These are phyloP conservation scores for Wickerhamomyces rabaulensis DNA, from an alignment of 805 yeast species.

Conservation along the genomic window DNA sequence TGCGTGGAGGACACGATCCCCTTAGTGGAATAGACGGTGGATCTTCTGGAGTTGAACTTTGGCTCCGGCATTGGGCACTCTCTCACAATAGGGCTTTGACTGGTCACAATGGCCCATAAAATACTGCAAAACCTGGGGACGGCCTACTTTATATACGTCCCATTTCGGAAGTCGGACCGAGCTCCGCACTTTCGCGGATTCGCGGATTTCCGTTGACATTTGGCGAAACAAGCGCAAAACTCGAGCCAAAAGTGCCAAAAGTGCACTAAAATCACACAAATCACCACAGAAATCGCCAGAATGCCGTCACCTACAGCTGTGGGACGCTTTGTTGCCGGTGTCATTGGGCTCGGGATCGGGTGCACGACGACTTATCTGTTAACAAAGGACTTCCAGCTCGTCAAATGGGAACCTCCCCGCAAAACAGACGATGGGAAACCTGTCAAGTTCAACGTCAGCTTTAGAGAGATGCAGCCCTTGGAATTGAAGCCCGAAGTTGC, in stretches of 20 bases:
- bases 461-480: conserved; percentile 33
- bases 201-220: too few species aligned
- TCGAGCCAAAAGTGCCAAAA: background rate
- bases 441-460: conserved; percentile 29
- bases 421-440: conserved; percentile 34
- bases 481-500: conserved; percentile 32
- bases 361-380: conserved; percentile 11
- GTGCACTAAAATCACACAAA: background rate
- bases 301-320: conserved; percentile 8
- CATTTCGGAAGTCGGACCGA: background rate
- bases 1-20: conserved; percentile 76
- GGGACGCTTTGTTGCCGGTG: conserved; percentile 14
- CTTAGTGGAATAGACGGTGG: conserved; percentile 66
- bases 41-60: conserved; percentile 52
- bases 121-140: too few species aligned
- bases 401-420: conserved; percentile 36
- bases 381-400: conserved; percentile 24
- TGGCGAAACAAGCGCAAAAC: too few species aligned
- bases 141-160: too few species aligned
- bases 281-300: background rate
- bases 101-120: too few species aligned
- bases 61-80: conserved; percentile 7
- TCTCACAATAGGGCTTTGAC: background rate
- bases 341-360: conserved; percentile 15
- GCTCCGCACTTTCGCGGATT: background rate